Evolutionary conservation across 78 protist species (phyloP), one percentile per base, ranked within the genome.

Genomic region (Isochrysis galbana): DNA sequence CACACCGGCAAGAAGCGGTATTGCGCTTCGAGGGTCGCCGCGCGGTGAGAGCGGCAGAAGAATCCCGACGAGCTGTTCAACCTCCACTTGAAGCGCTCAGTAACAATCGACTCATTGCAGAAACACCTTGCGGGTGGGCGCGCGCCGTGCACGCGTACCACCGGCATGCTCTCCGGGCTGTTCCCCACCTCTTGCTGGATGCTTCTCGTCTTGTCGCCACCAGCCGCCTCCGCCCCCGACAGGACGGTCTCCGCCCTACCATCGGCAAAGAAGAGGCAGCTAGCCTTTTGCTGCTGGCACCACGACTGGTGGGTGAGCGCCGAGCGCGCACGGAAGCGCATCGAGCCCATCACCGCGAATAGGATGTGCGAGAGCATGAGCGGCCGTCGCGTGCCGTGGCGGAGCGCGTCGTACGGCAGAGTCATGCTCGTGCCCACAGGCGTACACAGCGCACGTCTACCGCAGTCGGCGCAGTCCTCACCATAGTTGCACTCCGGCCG

Each of bases 1-100:
- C n/a, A n/a, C n/a, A n/a, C n/a, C n/a, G n/a, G 80, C 7, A 72
- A 23, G 83, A 72, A 72, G 83, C 83, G 83, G 83, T 72, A 72
- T 44, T 72, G 83, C 83, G 83, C 83, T 1, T 11, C 29, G 34
- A 72, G 83, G 25, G 83, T 72, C 29, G 2, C 44, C 44, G 2
- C 34, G 34, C 83, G 83, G 44, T 72, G 83, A 2, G 1, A 1
- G 0, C 44, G 14, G 17, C 83, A 72, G 83, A 72, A 72, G 83
- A 72, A 72, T 3, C 83, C 23, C 45, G 5, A 0, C 32, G 46
- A 21, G 0, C 83, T 11, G 34, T 14, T 29, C 36, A 22, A 55
- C 36, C 70, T 26, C 36, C 70, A 29, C 26, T 5, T n/a, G n/a
- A n/a, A n/a, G 0, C 77, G 36, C 5, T 2, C 22, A 32, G 36